Evolutionary conservation across 2,329 filamentous ascomycete genomes (phyloP).

Genomic region (Myriangium duriaei): DNA sequence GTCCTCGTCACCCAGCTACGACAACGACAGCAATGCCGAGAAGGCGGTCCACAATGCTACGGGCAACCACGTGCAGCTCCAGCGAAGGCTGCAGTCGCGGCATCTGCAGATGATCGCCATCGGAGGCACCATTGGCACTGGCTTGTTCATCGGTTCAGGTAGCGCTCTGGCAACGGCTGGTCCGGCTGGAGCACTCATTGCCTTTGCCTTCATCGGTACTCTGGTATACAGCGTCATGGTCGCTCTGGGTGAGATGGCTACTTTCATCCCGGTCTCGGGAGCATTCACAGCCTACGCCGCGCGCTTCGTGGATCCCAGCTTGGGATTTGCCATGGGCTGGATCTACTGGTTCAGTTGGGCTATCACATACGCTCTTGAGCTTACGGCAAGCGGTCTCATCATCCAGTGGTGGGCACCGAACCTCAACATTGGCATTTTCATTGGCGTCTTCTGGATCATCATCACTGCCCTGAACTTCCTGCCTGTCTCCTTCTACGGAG

Average conservation of each 20-base stretch:
- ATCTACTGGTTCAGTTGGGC: slow-evolving; percentile 32
- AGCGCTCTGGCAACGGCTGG: slow-evolving; percentile 26
- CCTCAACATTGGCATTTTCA: slow-evolving; percentile 30
- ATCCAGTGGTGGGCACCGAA: slow-evolving; percentile 29
- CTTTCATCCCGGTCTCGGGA: slow-evolving; percentile 47
- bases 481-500: slow-evolving; percentile 40
- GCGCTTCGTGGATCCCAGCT: slow-evolving; percentile 31
- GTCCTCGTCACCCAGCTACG: background rate
- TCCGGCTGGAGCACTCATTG: slow-evolving; percentile 33
- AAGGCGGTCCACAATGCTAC: background rate
- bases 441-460: slow-evolving; percentile 22
- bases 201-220: slow-evolving; percentile 33
- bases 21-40: slow-evolving; percentile 1
- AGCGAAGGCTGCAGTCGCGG: slow-evolving; percentile 23
- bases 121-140: slow-evolving; percentile 23
- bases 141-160: slow-evolving; percentile 31
- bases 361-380: slow-evolving; percentile 28
- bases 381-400: slow-evolving; percentile 27
- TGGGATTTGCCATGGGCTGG: slow-evolving; percentile 40
- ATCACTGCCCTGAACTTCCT: slow-evolving; percentile 37
- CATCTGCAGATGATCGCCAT: slow-evolving; percentile 29
- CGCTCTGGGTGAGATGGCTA: slow-evolving; percentile 43
- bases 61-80: slow-evolving; percentile 22
- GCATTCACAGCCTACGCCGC: slow-evolving; percentile 39
- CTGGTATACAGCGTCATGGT: slow-evolving; percentile 37